Evolutionary conservation across 345 rosid genomes (phyloP).

Genomic region (Salix koriyanagi): DNA sequence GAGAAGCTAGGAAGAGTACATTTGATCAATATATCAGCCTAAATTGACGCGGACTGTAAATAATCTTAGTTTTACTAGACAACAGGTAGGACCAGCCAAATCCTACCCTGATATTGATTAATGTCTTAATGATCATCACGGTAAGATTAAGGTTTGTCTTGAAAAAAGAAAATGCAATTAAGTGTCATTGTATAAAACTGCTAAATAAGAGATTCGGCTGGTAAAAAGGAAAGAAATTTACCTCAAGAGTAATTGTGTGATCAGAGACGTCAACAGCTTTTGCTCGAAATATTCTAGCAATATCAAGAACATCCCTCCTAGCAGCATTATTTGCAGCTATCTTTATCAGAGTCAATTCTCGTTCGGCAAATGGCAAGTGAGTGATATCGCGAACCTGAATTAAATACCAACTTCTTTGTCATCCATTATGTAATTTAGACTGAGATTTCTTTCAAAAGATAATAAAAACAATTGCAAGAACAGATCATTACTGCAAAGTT

Average conservation of each 20-base stretch:
- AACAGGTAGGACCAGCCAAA: not conserved
- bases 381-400: conserved; percentile 64
- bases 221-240: conserved; percentile 9
- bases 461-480: not conserved
- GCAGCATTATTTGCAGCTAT: conserved; percentile 58
- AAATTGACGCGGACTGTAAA: not conserved
- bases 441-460: not conserved
- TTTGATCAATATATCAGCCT: not conserved
- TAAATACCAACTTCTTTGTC: not conserved
- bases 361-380: conserved; percentile 62
- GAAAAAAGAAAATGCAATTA: not conserved
- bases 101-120: not conserved
- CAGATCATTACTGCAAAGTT: not conserved
- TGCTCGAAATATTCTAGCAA: conserved; percentile 70
- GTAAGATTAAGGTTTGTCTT: not conserved
- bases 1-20: not conserved
- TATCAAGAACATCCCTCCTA: conserved; percentile 65
- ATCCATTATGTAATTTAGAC: conserved; percentile 8
- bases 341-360: conserved; percentile 68
- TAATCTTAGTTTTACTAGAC: not conserved
- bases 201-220: not conserved
- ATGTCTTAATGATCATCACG: not conserved
- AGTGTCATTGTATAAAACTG: not conserved
- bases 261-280: conserved; percentile 68
- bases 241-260: conserved; percentile 74